phyloP scores from a whole-genome alignment of 2,329 filamentous ascomycete genomes.

The Colletotrichum magnum region DNA sequence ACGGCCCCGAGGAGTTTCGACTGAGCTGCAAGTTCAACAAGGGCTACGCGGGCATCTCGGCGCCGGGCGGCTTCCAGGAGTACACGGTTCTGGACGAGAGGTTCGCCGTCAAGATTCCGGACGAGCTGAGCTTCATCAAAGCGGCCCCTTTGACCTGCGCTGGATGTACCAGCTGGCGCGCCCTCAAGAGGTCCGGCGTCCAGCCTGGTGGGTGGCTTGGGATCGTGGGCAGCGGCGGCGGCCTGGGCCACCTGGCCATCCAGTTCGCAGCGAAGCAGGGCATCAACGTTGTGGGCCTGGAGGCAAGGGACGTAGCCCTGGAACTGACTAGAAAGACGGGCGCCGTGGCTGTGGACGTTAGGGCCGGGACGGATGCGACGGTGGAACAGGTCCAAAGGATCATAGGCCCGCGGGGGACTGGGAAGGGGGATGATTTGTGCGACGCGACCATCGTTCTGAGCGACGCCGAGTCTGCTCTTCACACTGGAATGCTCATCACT shows the following conservation, averaged over 20 bases:
- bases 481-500: slow-evolving; percentile 67
- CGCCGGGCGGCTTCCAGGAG: slow-evolving; percentile 70
- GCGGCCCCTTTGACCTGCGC: slow-evolving; percentile 72
- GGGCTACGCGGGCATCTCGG: slow-evolving; percentile 64
- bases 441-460: slow-evolving; percentile 67
- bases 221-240: slow-evolving; percentile 82
- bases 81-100: slow-evolving; percentile 66
- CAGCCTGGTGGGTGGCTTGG: slow-evolving; percentile 75
- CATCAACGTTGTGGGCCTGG: slow-evolving; percentile 79
- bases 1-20: slow-evolving; percentile 59
- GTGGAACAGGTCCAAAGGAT: slow-evolving; percentile 62
- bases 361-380: slow-evolving; percentile 61
- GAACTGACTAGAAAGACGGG: slow-evolving; percentile 61
- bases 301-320: slow-evolving; percentile 70
- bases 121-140: slow-evolving; percentile 61
- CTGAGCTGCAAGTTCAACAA: slow-evolving; percentile 67
- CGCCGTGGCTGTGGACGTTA: slow-evolving; percentile 67
- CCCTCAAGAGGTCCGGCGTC: slow-evolving; percentile 57
- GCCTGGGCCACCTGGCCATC: slow-evolving; percentile 76
- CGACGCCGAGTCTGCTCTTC: slow-evolving; percentile 64
- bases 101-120: slow-evolving; percentile 61
- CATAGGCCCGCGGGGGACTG: slow-evolving; percentile 58
- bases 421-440: slow-evolving; percentile 50
- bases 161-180: slow-evolving; percentile 64
- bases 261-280: slow-evolving; percentile 91